These are phyloP conservation scores for Chloris gayana DNA, from an alignment of 176 grass and related monocot genomes.

Conservation along the genomic window DNA sequence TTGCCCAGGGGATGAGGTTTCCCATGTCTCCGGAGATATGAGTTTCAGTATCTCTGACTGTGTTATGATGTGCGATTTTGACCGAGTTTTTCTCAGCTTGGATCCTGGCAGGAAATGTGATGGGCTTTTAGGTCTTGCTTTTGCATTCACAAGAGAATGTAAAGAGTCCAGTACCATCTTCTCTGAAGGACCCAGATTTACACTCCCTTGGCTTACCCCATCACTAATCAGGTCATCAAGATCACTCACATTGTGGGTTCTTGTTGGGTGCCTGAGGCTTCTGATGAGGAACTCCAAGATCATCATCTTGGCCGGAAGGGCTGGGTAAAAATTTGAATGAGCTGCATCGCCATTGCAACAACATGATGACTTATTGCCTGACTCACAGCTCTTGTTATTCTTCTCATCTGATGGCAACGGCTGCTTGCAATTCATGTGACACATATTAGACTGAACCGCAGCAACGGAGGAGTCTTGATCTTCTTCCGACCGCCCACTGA, in stretches of 20 bases:
- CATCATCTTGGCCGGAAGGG: constrained; percentile 57
- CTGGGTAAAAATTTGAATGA: constrained; percentile 23
- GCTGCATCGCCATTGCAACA: constrained; percentile 23
- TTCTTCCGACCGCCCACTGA: constrained; percentile 41
- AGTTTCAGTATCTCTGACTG: constrained; percentile 56
- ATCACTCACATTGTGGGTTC: constrained; percentile 63
- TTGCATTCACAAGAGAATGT: constrained; percentile 55
- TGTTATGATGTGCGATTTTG: constrained; percentile 43
- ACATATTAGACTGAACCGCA: constrained; percentile 25
- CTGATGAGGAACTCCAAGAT: constrained; percentile 64
- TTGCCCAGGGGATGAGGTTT: constrained; percentile 25
- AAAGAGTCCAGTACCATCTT: constrained; percentile 65
- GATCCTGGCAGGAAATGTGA: constrained; percentile 43
- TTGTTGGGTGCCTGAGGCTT: constrained; percentile 63
- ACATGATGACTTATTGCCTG: constrained; percentile 34
- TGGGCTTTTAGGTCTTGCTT: constrained; percentile 35
- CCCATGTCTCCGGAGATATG: constrained; percentile 48
- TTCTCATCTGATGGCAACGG: constrained; percentile 42
- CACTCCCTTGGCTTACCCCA: constrained; percentile 36
- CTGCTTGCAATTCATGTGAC: constrained; percentile 33
- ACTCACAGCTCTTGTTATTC: constrained; percentile 39
- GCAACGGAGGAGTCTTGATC: constrained; percentile 3
- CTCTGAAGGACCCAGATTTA: constrained; percentile 49
- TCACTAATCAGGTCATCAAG: constrained; percentile 58
- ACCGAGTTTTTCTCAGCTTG: constrained; percentile 42